phyloP scores from a whole-genome alignment of 2,329 filamentous ascomycete genomes.

The Lachnellula subtilissima region DNA sequence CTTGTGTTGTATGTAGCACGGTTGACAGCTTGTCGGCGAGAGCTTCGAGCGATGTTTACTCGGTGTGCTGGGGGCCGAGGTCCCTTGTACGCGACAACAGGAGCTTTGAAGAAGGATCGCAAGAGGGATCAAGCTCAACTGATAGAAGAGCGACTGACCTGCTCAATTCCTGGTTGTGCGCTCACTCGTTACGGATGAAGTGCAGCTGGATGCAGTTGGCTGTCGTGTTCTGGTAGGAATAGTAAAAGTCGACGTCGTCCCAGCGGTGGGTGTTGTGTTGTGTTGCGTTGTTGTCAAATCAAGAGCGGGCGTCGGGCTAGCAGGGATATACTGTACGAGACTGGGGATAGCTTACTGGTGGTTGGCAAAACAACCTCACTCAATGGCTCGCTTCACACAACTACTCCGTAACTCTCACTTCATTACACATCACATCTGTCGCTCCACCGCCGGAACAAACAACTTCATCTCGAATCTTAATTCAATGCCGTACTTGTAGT shows the following conservation, averaged over 20 bases:
- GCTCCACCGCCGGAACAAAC: too few relatives aligned
- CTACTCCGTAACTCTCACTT: not conserved
- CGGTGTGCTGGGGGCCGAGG: slow-evolving; percentile 10
- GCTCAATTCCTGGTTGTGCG: slow-evolving; percentile 2
- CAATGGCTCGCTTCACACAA: too few relatives aligned
- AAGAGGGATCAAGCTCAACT: not conserved
- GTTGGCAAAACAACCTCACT: not conserved
- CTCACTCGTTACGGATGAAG: slow-evolving; percentile 33
- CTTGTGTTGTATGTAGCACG: not conserved
- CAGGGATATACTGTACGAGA: not conserved
- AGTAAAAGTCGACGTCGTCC: not conserved
- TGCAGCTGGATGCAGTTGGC: slow-evolving; percentile 34
- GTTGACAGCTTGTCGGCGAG: not conserved
- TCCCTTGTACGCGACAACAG: slow-evolving; percentile 1
- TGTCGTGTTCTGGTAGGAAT: slow-evolving; percentile 44
- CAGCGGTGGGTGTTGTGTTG: not conserved
- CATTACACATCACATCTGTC: too few relatives aligned
- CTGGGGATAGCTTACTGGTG: not conserved
- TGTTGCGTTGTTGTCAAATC: not conserved
- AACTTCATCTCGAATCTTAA: too few relatives aligned
- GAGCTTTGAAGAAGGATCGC: not conserved
- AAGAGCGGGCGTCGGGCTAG: not conserved
- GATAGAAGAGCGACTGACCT: not conserved
- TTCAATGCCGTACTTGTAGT: too few relatives aligned
- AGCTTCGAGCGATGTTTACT: slow-evolving; percentile 15